Evolutionary conservation across 1,284 basidiomycete genomes (phyloP), one percentile per base, ranked within the genome.

Genomic region (Boletus smithii): DNA sequence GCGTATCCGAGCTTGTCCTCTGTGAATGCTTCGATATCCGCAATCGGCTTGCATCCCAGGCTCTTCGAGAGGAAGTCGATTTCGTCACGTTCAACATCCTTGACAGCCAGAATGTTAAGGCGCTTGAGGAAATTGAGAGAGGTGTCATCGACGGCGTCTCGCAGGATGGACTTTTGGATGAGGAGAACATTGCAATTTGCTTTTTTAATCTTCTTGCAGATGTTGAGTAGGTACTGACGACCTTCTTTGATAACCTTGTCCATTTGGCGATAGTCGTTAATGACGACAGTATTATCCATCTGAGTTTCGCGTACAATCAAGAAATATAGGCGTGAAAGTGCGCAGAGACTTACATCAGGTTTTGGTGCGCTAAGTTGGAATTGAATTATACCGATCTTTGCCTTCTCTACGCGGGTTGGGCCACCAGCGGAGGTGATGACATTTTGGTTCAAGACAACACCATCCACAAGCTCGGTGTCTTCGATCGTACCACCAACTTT

Each of bases 271-370:
- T 99, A 99, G 72, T 99, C 95, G 62, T 97, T 99, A 60, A 99
- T 97, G 36, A 99, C 89, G 39, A 99, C 95, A 30, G 97, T 97
- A 75, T 99, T 99, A 73, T 99, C 97, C 97, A 99, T 99, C 93
- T 97, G 55, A 17, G 8, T 44, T 44, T 42, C 16, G 27, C 14
- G 18, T 32, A 37, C 14, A 10, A 31, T 53, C 16, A 36, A 37
- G 17, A 20, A 48, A n/a, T 14, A 24, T 31, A 17, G 26, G 23
- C 3, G 3, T 2, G n/a, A 14, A 33, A 22, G 11, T 31, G 30
- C 3, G 13, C 0, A n/a, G 34, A 18, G 16, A 73, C 88, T 54
- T 67, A 95, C 92, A 66, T 99, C 97, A 8, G 97, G 97, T 73
- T 99, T 99, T 17, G 97, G 97, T 42, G 93, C 91, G 59, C 88